Evolutionary conservation across 1,284 basidiomycete species (phyloP).

Genomic region (Ceraceosorus bombacis): DNA sequence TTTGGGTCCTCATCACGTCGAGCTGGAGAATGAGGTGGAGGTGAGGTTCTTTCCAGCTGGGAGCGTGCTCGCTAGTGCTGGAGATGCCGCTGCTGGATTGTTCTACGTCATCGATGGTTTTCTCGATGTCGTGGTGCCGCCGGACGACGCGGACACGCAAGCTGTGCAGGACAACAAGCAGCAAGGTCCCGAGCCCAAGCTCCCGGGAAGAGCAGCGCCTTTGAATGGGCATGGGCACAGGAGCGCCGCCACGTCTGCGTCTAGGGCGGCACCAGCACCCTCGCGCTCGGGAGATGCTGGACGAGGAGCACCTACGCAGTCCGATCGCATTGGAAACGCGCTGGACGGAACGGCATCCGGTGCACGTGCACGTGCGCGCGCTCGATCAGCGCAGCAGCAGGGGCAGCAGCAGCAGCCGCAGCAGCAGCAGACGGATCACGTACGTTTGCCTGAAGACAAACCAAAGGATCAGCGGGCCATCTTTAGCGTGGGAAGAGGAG

Average conservation of each 20-base stretch:
- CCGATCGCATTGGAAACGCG: slow-evolving; percentile 27
- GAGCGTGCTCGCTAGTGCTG: slow-evolving; percentile 75
- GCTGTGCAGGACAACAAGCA: not conserved
- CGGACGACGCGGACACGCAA: slow-evolving; percentile 46
- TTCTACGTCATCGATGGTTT: slow-evolving; percentile 99
- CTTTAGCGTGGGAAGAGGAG: slow-evolving; percentile 83
- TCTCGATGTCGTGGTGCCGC: slow-evolving; percentile 77
- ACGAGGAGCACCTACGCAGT: not conserved
- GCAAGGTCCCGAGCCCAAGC: not conserved
- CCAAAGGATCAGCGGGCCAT: slow-evolving; percentile 49
- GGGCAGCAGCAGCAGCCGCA: not conserved
- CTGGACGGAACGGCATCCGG: slow-evolving; percentile 25
- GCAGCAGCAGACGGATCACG: not conserved
- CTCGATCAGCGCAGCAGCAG: not conserved
- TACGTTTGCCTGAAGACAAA: not conserved
- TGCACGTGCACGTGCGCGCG: not conserved
- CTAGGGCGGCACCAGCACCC: not conserved
- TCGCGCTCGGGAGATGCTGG: not conserved
- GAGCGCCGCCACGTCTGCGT: not conserved
- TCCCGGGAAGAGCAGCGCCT: not conserved
- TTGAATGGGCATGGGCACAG: too few relatives aligned
- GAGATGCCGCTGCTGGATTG: slow-evolving; percentile 80
- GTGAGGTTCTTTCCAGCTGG: slow-evolving; percentile 87
- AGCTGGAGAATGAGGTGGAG: slow-evolving; percentile 86
- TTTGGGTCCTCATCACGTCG: slow-evolving; percentile 49